Conservation (phyloP, 768 basidiomycete genomes). For the Rhodotorula kratochvilovae region DNA sequence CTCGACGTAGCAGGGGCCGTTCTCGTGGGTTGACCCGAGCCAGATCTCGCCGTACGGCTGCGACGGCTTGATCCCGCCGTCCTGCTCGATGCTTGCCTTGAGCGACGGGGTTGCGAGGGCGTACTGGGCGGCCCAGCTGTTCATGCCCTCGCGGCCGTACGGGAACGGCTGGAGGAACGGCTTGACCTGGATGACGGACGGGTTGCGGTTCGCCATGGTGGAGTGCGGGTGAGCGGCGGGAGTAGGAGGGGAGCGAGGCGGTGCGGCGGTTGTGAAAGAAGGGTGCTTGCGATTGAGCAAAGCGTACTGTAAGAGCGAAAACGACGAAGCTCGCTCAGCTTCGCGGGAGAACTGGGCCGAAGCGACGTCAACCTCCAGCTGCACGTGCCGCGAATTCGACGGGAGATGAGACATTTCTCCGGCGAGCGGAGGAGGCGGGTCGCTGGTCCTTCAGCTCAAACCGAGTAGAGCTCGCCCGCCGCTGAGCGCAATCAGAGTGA, state of each 20-base stretch:
- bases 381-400: no score
- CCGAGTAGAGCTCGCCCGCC: no score
- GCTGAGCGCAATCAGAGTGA: no score
- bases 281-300: no score
- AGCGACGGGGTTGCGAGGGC: constrained; percentile 11
- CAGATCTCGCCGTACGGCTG: constrained; percentile 35
- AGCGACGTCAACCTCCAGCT: no score
- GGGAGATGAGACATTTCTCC: no score
- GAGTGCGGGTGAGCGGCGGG: neutral
- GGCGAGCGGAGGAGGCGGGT: no score
- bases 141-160: constrained; percentile 16
- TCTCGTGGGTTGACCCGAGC: constrained; percentile 34
- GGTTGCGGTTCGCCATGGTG: neutral
- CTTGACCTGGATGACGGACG: constrained; percentile 33
- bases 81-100: constrained; percentile 10
- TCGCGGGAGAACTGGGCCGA: no score
- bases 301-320: no score
- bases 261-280: no score
- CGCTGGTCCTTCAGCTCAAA: no score
- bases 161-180: constrained; percentile 41
- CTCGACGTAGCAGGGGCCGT: constrained; percentile 31
- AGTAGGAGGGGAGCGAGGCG: neutral
- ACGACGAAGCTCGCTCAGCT: no score
- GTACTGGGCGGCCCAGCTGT: constrained; percentile 20
- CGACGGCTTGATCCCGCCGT: constrained; percentile 30